phyloP scores from a whole-genome alignment of 352 stramenopile genomes.

The Thalassiosira livingstoniorum region DNA sequence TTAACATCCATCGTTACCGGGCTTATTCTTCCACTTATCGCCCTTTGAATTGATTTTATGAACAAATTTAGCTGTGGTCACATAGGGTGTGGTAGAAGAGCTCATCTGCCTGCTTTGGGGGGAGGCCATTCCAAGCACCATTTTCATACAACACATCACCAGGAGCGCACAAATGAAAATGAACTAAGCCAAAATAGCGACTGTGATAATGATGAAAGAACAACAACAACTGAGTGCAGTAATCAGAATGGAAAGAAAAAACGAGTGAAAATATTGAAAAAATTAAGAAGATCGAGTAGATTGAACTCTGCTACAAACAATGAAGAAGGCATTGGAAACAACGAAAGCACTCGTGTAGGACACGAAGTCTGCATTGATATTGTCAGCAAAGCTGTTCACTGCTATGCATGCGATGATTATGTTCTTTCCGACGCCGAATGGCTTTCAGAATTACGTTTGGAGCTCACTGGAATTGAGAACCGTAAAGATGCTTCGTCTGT shows the following conservation, averaged over 20 bases:
- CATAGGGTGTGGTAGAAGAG: conserved; percentile 55
- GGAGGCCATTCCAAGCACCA: conserved; percentile 62
- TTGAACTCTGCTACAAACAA: background rate
- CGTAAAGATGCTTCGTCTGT: conserved; percentile 17
- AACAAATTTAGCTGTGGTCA: conserved; percentile 55
- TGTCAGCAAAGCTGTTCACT: conserved; percentile 56
- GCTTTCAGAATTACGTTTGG: conserved; percentile 39
- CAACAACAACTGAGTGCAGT: background rate
- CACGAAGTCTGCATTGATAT: conserved; percentile 64
- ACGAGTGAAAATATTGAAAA: conserved; percentile 28
- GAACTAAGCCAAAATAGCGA: background rate
- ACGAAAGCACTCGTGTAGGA: conserved; percentile 19
- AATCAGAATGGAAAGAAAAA: conserved; percentile 38
- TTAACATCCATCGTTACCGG: too few species aligned
- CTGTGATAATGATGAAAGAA: background rate
- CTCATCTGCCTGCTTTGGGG: conserved; percentile 48
- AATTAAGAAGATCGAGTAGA: background rate
- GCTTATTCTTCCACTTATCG: too few species aligned
- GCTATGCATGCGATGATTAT: conserved; percentile 63
- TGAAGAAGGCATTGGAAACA: conserved; percentile 1
- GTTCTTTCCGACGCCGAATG: conserved; percentile 54
- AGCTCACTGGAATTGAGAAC: conserved; percentile 45
- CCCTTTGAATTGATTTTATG: too few species aligned
- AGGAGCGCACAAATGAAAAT: background rate
- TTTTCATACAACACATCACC: conserved; percentile 54